Conservation (phyloP, 192 early-diverging fungal species). For the Coemansia sp. region DNA sequence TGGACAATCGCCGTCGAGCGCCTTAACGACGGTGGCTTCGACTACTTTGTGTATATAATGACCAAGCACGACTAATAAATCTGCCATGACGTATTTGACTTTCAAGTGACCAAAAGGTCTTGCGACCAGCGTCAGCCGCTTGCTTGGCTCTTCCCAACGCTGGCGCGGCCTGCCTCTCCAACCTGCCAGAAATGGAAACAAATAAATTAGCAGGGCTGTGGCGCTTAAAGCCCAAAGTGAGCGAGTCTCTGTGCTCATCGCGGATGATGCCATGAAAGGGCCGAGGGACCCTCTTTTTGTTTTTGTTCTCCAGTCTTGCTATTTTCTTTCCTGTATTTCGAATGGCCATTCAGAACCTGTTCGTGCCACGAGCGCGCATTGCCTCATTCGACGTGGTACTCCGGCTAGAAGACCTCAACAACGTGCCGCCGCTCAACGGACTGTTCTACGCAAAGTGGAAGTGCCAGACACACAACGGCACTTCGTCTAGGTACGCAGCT, state of each 20-base stretch:
- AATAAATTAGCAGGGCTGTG: neutral
- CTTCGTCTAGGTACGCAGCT: conserved; percentile 40
- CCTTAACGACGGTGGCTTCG: conserved; percentile 70
- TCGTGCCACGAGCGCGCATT: conserved; percentile 70
- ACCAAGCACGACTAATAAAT: conserved; percentile 1
- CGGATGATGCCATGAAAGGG: too few relatives aligned
- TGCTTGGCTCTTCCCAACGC: too few relatives aligned
- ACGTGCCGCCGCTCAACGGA: conserved; percentile 78
- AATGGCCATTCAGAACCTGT: conserved; percentile 60
- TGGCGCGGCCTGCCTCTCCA: too few relatives aligned
- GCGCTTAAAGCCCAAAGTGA: neutral
- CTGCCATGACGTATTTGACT: neutral
- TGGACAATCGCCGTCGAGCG: conserved; percentile 69
- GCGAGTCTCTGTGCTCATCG: too few relatives aligned
- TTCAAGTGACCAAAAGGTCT: too few relatives aligned
- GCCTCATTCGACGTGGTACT: conserved; percentile 64
- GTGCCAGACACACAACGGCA: conserved; percentile 46
- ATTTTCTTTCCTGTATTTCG: neutral
- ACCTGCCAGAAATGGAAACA: too few relatives aligned
- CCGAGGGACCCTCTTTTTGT: neutral
- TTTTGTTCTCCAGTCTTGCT: conserved; percentile 2
- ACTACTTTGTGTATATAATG: conserved; percentile 75
- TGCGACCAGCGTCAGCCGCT: too few relatives aligned
- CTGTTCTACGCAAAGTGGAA: conserved; percentile 81
- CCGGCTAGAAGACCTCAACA: conserved; percentile 73